Percentiles rank a stretch among this genome's conserved stretches.
Conservation (phyloP, 2,329 filamentous ascomycete genomes). For the Fusarium bulbicola region DNA sequence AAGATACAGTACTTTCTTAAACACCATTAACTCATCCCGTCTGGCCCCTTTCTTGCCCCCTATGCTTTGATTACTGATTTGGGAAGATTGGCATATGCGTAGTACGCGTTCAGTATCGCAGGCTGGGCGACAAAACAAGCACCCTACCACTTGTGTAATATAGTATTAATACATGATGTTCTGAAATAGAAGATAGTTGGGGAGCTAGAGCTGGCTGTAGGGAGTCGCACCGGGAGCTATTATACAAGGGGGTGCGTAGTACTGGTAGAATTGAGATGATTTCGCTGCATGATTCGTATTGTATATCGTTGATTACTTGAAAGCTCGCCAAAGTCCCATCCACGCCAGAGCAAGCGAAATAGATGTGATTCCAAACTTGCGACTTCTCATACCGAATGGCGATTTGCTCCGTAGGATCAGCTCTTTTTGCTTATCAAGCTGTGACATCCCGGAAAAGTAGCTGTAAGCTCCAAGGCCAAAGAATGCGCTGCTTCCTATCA, state of each 20-base stretch:
- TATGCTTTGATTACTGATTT: background rate
- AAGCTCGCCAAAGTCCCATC: slow-evolving; percentile 75
- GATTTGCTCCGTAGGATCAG: slow-evolving; percentile 74
- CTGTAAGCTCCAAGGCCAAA: slow-evolving; percentile 80
- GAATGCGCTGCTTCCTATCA: slow-evolving; percentile 76
- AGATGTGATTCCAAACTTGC: slow-evolving; percentile 71
- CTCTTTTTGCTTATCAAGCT: slow-evolving; percentile 73
- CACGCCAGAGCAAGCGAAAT: slow-evolving; percentile 75
- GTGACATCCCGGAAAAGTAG: slow-evolving; percentile 77
- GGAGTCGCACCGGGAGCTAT: background rate
- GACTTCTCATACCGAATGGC: slow-evolving; percentile 76
- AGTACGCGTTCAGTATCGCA: background rate
- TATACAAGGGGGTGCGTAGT: background rate
- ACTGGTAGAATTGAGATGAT: slow-evolving; percentile 7
- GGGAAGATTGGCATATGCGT: background rate
- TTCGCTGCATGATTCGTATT: slow-evolving; percentile 1
- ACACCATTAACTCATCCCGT: background rate
- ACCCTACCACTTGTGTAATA: background rate
- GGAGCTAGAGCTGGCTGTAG: background rate
- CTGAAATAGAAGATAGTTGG: background rate
- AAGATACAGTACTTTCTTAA: background rate
- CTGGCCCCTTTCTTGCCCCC: background rate
- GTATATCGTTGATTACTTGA: slow-evolving; percentile 49
- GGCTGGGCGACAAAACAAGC: background rate
- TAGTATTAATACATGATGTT: background rate